Conservation (phyloP, 768 basidiomycete species). For the Tricholoma bakamatsutake region DNA sequence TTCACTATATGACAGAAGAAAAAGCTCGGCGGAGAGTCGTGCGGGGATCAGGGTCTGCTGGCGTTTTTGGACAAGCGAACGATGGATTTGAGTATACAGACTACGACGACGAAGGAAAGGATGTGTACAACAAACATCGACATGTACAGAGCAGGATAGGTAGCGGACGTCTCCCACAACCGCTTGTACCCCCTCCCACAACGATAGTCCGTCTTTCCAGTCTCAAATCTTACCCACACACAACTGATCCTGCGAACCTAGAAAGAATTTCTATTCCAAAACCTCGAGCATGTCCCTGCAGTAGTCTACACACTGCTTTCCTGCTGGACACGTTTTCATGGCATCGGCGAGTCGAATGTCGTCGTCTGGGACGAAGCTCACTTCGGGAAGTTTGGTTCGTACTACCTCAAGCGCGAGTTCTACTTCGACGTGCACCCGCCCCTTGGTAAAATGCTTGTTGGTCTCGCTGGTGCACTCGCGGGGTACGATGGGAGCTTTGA, state of each 20-base stretch:
- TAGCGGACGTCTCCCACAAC: conserved; percentile 58
- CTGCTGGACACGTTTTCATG: conserved; percentile 92
- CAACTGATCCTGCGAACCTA: conserved; percentile 22
- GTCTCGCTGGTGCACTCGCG: conserved; percentile 81
- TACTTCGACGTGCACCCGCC: conserved; percentile 99
- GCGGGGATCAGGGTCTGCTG: conserved; percentile 17
- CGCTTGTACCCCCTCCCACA: conserved; percentile 59
- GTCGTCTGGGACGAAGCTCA: conserved; percentile 99
- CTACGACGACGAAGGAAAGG: conserved; percentile 47
- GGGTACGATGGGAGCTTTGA: conserved; percentile 93
- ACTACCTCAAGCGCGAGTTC: conserved; percentile 98
- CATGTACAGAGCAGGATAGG: conserved; percentile 35
- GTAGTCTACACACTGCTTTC: conserved; percentile 88
- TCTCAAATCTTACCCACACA: conserved; percentile 12
- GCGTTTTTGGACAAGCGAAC: conserved; percentile 19
- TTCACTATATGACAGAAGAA: conserved; percentile 56
- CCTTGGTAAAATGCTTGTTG: conserved; percentile 98
- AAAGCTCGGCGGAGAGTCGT: conserved; percentile 52
- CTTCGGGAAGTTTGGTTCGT: conserved; percentile 97
- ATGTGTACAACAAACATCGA: conserved; percentile 44
- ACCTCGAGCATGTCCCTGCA: conserved; percentile 72
- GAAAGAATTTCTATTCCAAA: conserved; percentile 76
- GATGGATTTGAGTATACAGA: conserved; percentile 25
- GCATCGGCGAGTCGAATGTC: conserved; percentile 77
- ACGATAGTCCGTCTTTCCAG: conserved; percentile 41